Conservation (phyloP, 108 stramenopile species). For the Nannochloropsis salina region DNA sequence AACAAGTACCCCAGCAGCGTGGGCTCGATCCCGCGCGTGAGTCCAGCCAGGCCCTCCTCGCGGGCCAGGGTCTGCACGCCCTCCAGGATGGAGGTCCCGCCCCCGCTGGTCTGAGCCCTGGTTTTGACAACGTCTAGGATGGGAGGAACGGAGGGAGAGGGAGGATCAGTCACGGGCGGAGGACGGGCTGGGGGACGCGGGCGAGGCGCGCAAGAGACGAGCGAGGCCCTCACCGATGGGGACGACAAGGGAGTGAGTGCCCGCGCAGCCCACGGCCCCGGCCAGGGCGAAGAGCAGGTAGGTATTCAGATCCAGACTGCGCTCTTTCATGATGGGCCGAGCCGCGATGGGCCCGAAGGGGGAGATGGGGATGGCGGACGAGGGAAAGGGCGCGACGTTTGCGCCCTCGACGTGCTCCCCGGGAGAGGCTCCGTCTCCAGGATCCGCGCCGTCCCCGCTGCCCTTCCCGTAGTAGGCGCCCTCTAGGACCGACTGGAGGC, state of each 20-base stretch:
- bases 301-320: constrained; percentile 28
- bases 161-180: background rate
- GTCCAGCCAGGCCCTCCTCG: constrained; percentile 64
- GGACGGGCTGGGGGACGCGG: background rate
- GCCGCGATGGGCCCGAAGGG: background rate
- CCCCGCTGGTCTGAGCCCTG: constrained; percentile 64
- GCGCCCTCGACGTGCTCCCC: background rate
- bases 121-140: constrained; percentile 68
- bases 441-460: background rate
- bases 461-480: background rate
- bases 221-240: constrained; percentile 45
- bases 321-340: constrained; percentile 29
- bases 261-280: constrained; percentile 77
- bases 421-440: background rate
- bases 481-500: background rate
- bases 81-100: constrained; percentile 52
- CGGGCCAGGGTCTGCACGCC: constrained; percentile 58
- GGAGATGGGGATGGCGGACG: background rate
- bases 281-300: constrained; percentile 65
- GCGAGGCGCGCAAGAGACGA: too few relatives aligned
- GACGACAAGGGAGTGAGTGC: constrained; percentile 77
- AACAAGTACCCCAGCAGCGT: constrained; percentile 82
- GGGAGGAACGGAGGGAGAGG: background rate
- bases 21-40: constrained; percentile 75
- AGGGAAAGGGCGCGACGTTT: background rate